Percentiles rank a stretch among this genome's conserved stretches.
These are phyloP conservation scores for Purpureocillium lavendulum DNA, from an alignment of 2,329 filamentous ascomycete species.

Conservation along the genomic window DNA sequence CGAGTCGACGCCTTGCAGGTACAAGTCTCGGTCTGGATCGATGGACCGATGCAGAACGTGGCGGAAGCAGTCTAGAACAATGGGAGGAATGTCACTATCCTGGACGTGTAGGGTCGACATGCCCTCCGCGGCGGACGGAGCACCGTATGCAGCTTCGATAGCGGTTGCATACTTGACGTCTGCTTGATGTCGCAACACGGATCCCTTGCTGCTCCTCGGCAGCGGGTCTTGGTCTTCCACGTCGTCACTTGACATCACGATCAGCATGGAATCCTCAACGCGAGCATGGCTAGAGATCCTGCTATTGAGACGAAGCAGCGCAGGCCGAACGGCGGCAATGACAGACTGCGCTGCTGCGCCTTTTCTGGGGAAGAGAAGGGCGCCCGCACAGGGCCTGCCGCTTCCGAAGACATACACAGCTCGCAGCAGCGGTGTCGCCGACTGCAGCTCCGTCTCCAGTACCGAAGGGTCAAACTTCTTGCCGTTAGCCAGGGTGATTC, in stretches of 20 bases:
- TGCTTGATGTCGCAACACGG: constrained; percentile 41
- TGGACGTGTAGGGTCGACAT: constrained; percentile 5
- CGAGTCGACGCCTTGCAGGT: constrained; percentile 52
- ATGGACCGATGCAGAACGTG: constrained; percentile 18
- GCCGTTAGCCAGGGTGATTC: constrained; percentile 54
- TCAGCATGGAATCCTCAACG: constrained; percentile 40
- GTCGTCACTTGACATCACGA: constrained; percentile 27
- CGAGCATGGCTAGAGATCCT: constrained; percentile 41
- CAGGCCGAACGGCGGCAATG: constrained; percentile 9
- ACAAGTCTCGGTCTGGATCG: constrained; percentile 40
- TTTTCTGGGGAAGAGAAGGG: constrained; percentile 39
- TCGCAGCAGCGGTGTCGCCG: constrained; percentile 26
- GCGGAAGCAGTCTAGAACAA: constrained; percentile 23
- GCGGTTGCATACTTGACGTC: constrained; percentile 37
- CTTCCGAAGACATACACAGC: constrained; percentile 56
- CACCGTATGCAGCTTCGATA: constrained; percentile 38
- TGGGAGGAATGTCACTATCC: constrained; percentile 24
- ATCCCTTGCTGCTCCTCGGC: constrained; percentile 57
- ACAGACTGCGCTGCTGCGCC: background rate
- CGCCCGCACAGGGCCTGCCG: constrained; percentile 46
- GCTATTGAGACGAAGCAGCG: constrained; percentile 37
- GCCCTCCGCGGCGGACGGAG: background rate
- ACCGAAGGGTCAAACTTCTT: constrained; percentile 62
- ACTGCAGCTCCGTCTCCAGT: constrained; percentile 46
- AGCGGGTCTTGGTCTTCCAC: constrained; percentile 19